Evolutionary conservation across 768 basidiomycete genomes (phyloP).

Genomic region (Lactifluus subvellereus): DNA sequence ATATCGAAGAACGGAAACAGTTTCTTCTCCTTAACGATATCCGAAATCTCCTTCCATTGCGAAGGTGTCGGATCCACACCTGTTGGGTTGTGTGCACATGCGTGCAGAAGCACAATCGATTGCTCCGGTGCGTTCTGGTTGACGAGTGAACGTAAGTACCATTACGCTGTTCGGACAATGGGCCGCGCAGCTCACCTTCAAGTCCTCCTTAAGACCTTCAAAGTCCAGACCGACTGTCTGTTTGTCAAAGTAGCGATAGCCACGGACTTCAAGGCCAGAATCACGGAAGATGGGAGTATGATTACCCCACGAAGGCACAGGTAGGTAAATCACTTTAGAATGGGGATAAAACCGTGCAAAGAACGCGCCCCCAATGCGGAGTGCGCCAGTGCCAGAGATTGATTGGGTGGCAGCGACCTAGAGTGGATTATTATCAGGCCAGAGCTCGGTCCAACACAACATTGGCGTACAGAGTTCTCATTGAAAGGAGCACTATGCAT

Average conservation of each 20-base stretch:
- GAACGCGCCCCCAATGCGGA: constrained; percentile 92
- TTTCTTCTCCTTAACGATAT: constrained; percentile 80
- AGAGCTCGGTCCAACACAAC: not conserved
- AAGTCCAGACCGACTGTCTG: constrained; percentile 90
- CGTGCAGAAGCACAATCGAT: constrained; percentile 86
- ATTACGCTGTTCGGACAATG: not conserved
- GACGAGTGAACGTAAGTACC: not conserved
- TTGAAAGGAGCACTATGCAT: constrained; percentile 66
- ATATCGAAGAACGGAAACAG: constrained; percentile 99
- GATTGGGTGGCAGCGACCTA: constrained; percentile 87
- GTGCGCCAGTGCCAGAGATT: constrained; percentile 96
- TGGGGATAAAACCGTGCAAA: constrained; percentile 83
- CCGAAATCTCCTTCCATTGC: constrained; percentile 89
- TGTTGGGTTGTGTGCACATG: constrained; percentile 99
- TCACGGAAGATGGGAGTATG: constrained; percentile 92
- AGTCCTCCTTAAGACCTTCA: constrained; percentile 80
- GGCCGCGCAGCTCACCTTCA: constrained; percentile 51
- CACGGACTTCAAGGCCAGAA: constrained; percentile 88
- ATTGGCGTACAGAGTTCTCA: constrained; percentile 55
- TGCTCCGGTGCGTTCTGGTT: constrained; percentile 45
- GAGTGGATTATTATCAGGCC: not conserved
- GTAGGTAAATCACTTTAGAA: constrained; percentile 84
- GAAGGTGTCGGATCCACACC: constrained; percentile 91
- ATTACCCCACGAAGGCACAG: constrained; percentile 95
- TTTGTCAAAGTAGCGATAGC: constrained; percentile 93